Evolutionary conservation across 2,329 filamentous ascomycete species (phyloP).

Genomic region (Camillea tinctor): DNA sequence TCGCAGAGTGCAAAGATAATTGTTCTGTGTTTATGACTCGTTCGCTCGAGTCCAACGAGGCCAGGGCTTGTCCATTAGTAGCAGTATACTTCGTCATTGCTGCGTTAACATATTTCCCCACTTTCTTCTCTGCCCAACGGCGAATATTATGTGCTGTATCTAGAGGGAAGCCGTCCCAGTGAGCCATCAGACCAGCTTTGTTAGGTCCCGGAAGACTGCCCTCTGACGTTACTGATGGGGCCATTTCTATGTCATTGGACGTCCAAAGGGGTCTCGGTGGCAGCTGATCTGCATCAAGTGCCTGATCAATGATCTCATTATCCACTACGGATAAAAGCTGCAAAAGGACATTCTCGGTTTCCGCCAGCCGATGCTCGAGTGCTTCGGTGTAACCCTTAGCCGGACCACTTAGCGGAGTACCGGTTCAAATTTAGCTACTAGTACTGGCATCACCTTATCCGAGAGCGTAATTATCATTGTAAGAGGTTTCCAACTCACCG

Average conservation of each 20-base stretch:
- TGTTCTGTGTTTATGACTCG: not conserved
- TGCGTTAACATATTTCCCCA: not conserved
- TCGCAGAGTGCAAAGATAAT: not conserved
- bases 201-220: not conserved
- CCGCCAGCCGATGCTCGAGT: constrained; percentile 40
- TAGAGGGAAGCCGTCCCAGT: constrained; percentile 5
- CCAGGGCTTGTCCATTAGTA: not conserved
- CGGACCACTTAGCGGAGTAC: constrained; percentile 36
- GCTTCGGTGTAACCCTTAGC: constrained; percentile 46
- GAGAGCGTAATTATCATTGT: not conserved
- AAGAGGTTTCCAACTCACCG: constrained; percentile 24
- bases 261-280: not conserved
- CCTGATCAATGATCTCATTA: constrained; percentile 12
- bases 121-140: constrained; percentile 1
- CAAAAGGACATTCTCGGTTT: constrained; percentile 40
- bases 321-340: constrained; percentile 35
- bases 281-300: not conserved
- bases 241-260: not conserved
- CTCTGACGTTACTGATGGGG: not conserved
- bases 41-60: not conserved
- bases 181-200: constrained; percentile 2
- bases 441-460: too few relatives aligned
- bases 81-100: not conserved
- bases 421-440: not conserved
- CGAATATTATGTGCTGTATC: constrained; percentile 1